Evolutionary conservation across 805 yeast genomes (phyloP).

Genomic region (Lachancea sp.): DNA sequence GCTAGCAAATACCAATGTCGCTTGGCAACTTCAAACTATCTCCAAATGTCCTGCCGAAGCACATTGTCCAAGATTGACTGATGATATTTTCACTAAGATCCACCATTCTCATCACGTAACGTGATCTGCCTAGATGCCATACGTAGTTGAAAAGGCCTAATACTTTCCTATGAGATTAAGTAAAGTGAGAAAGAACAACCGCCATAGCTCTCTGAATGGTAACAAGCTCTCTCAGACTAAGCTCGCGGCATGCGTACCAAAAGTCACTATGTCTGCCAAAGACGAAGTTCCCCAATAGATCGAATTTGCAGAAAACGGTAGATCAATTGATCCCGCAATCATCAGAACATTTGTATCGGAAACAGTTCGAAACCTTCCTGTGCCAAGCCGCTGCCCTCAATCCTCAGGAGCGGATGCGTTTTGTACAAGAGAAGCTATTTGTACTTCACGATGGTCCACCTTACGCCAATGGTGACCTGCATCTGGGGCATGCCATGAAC

Average conservation of each 20-base stretch:
- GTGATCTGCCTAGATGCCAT: no score
- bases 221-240: background rate
- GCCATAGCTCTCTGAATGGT: conserved; percentile 1
- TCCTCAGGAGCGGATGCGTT: conserved; percentile 20
- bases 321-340: conserved; percentile 44
- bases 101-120: no score
- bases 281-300: conserved; percentile 60
- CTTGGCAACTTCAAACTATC: no score
- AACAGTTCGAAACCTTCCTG: conserved; percentile 44
- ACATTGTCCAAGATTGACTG: no score
- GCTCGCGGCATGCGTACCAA: conserved; percentile 37
- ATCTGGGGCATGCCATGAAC: conserved; percentile 87
- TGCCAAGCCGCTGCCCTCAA: conserved; percentile 8
- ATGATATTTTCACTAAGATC: no score
- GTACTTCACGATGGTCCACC: conserved; percentile 97
- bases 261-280: conserved; percentile 57
- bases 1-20: no score
- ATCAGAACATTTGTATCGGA: conserved; percentile 54
- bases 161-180: no score
- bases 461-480: conserved; percentile 92
- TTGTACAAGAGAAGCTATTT: conserved; percentile 40
- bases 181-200: no score
- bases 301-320: conserved; percentile 41
- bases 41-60: no score
- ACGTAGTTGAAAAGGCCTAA: no score